Evolutionary conservation across 108 stramenopile species (phyloP).

Genomic region (Schizochytrium sp.): DNA sequence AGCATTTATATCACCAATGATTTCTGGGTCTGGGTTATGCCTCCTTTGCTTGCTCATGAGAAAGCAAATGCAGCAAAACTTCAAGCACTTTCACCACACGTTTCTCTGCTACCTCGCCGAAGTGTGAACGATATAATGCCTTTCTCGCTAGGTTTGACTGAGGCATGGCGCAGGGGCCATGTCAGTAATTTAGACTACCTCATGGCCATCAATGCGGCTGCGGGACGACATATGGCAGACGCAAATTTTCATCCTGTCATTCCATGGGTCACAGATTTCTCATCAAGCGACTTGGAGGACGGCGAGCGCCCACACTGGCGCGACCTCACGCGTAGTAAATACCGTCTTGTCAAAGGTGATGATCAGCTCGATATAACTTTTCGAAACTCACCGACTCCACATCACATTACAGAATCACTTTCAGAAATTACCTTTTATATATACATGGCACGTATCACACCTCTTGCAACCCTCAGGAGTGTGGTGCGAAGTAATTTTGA

Average conservation of each 20-base stretch:
- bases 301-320: slow-evolving; percentile 63
- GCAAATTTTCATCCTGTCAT: slow-evolving; percentile 76
- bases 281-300: slow-evolving; percentile 51
- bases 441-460: slow-evolving; percentile 76
- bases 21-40: slow-evolving; percentile 57
- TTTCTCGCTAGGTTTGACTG: slow-evolving; percentile 58
- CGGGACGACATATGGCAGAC: slow-evolving; percentile 77
- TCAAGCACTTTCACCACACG: no score
- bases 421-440: slow-evolving; percentile 81
- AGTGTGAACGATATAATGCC: no score
- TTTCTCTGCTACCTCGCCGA: not conserved
- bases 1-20: slow-evolving; percentile 15
- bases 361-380: slow-evolving; percentile 81
- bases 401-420: slow-evolving; percentile 80
- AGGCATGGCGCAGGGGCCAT: slow-evolving; percentile 72
- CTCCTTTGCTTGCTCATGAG: not conserved
- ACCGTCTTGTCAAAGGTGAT: slow-evolving; percentile 81
- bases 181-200: slow-evolving; percentile 80
- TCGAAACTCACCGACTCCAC: slow-evolving; percentile 73
- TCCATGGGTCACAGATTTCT: slow-evolving; percentile 83
- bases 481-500: slow-evolving; percentile 79
- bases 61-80: not conserved
- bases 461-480: slow-evolving; percentile 69
- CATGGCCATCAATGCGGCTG: slow-evolving; percentile 81
- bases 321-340: slow-evolving; percentile 78